These are phyloP conservation scores for Leucocoprinus birnbaumii DNA, from an alignment of 768 basidiomycete species.

Conservation along the genomic window DNA sequence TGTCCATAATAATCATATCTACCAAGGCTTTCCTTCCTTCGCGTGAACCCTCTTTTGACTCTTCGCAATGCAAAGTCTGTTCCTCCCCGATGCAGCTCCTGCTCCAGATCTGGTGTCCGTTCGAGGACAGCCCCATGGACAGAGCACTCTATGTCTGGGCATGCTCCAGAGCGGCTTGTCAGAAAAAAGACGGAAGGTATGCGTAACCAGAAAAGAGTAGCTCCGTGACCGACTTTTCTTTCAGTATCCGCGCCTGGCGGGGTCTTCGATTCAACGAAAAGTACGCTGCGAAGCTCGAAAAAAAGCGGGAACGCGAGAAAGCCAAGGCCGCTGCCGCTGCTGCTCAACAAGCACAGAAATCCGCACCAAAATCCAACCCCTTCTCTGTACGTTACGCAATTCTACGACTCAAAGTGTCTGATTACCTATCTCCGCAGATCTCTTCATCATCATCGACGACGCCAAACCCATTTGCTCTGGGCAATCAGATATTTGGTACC, in stretches of 20 bases:
- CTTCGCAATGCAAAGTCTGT: conserved; percentile 73
- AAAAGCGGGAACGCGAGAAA: conserved; percentile 41
- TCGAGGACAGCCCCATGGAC: conserved; percentile 83
- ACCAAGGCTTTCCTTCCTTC: conserved; percentile 71
- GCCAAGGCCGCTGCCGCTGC: conserved; percentile 33
- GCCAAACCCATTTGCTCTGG: conserved; percentile 47
- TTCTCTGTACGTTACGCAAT: conserved; percentile 52
- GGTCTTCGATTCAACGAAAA: conserved; percentile 67
- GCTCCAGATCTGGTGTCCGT: conserved; percentile 87
- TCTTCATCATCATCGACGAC: conserved; percentile 13
- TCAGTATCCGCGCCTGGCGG: conserved; percentile 80
- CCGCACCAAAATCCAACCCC: conserved; percentile 50
- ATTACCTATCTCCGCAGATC: conserved; percentile 9
- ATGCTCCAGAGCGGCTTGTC: conserved; percentile 68
- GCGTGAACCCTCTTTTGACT: conserved; percentile 56
- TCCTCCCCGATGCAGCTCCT: conserved; percentile 75
- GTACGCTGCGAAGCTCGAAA: conserved; percentile 73
- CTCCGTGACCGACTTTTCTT: not conserved
- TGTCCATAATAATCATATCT: conserved; percentile 31
- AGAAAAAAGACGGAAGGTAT: conserved; percentile 74
- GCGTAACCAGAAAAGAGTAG: not conserved
- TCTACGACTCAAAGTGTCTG: not conserved
- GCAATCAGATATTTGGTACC: conserved; percentile 65
- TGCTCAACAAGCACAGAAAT: conserved; percentile 20
- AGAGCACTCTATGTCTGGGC: conserved; percentile 86